Conservation (phyloP, 2,329 filamentous ascomycete genomes). For the Fusarium albosuccineum region DNA sequence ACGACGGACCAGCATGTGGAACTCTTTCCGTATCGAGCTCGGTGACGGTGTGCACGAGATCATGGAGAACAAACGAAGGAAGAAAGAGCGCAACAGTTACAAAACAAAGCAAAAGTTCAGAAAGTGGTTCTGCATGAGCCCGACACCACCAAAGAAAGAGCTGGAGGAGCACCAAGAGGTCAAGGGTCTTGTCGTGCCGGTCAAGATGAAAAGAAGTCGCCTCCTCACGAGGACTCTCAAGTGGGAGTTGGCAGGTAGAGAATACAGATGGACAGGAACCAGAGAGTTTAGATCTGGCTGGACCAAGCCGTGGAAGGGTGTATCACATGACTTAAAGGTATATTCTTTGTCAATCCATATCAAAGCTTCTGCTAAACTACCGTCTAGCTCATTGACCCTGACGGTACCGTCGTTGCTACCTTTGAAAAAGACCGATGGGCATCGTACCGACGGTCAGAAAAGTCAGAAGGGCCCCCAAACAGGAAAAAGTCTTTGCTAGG, state of each 20-base stretch:
- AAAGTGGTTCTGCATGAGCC: slow-evolving; percentile 11
- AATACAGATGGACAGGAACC: slow-evolving; percentile 24
- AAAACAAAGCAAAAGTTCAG: slow-evolving; percentile 8
- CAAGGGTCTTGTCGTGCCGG: neutral
- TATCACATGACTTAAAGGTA: slow-evolving; percentile 28
- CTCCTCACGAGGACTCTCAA: slow-evolving; percentile 16
- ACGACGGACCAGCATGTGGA: slow-evolving; percentile 27
- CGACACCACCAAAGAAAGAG: slow-evolving; percentile 11
- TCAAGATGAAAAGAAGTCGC: slow-evolving; percentile 10
- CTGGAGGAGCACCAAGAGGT: slow-evolving; percentile 19
- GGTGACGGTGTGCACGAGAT: slow-evolving; percentile 31
- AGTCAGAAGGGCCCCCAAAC: slow-evolving; percentile 3
- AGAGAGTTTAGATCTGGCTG: slow-evolving; percentile 9
- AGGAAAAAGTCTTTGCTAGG: slow-evolving; percentile 14
- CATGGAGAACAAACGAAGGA: slow-evolving; percentile 22
- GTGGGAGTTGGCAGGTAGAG: slow-evolving; percentile 19
- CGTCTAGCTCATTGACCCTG: slow-evolving; percentile 3
- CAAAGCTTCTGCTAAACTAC: neutral
- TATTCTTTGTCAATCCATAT: neutral
- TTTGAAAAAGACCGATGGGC: slow-evolving; percentile 25
- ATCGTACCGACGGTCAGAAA: slow-evolving; percentile 1
- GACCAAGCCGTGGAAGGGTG: slow-evolving; percentile 10
- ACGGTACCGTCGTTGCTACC: slow-evolving; percentile 12
- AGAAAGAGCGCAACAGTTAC: slow-evolving; percentile 10
- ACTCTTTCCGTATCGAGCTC: slow-evolving; percentile 29